phyloP scores from a whole-genome alignment of 345 rosid genomes.

The Syzygium aromaticum region DNA sequence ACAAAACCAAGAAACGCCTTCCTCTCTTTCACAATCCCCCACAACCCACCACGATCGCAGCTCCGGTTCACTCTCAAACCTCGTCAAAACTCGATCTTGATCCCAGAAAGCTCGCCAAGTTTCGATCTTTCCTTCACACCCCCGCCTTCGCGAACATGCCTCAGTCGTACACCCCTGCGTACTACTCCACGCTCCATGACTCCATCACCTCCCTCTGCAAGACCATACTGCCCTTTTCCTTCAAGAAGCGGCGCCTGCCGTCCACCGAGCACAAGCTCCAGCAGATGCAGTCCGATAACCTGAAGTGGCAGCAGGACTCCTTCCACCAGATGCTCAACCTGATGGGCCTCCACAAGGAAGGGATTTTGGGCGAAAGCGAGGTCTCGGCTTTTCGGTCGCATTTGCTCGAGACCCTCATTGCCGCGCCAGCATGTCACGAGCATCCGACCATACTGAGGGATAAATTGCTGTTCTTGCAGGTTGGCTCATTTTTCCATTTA shows the following conservation, averaged over 20 bases:
- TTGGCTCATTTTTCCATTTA: background rate
- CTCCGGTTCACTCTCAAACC: background rate
- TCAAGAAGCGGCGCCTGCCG: constrained; percentile 43
- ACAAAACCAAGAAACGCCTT: background rate
- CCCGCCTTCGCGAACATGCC: constrained; percentile 29
- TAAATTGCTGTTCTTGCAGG: constrained; percentile 73
- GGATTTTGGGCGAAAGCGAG: constrained; percentile 44
- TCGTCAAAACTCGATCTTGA: background rate
- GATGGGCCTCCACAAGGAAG: constrained; percentile 65
- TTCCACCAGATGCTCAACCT: constrained; percentile 65
- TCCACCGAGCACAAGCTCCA: constrained; percentile 44
- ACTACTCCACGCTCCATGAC: constrained; percentile 69
- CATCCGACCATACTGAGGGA: constrained; percentile 46
- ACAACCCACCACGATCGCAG: background rate
- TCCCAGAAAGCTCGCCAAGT: background rate
- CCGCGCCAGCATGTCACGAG: constrained; percentile 43
- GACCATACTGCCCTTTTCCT: constrained; percentile 59
- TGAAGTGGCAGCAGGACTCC: constrained; percentile 81
- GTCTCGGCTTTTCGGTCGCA: constrained; percentile 49
- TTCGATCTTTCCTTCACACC: background rate
- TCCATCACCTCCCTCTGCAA: constrained; percentile 79
- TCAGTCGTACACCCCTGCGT: constrained; percentile 56
- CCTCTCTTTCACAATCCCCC: background rate
- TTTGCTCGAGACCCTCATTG: constrained; percentile 50
- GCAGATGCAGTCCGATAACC: constrained; percentile 63